Evolutionary conservation across 768 basidiomycete species (phyloP).

Genomic region (Mycena capillaripes): DNA sequence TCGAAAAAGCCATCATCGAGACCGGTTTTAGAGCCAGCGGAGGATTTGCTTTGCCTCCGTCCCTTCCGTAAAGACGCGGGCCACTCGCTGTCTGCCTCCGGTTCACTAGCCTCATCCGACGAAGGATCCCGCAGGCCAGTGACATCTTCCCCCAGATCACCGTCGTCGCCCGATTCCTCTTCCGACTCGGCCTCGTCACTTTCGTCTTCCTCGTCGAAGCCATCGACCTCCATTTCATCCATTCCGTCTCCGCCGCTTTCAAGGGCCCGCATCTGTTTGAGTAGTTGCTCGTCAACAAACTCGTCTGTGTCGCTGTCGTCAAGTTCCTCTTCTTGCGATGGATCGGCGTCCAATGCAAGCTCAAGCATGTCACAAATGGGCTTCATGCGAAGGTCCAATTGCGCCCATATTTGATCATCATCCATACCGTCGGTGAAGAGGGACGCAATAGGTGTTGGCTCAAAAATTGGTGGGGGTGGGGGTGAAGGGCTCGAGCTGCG

Average conservation of each 20-base stretch:
- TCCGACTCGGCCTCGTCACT: slow-evolving; percentile 49
- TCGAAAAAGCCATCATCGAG: slow-evolving; percentile 95
- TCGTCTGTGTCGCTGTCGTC: slow-evolving; percentile 47
- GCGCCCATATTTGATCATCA: slow-evolving; percentile 93
- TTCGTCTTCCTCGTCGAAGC: slow-evolving; percentile 49
- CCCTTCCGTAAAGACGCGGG: slow-evolving; percentile 19
- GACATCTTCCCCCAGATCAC: slow-evolving; percentile 42
- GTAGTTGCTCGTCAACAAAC: slow-evolving; percentile 44
- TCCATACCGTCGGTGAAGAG: slow-evolving; percentile 87
- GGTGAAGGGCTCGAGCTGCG: slow-evolving; percentile 52
- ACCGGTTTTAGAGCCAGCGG: slow-evolving; percentile 46
- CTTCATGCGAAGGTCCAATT: slow-evolving; percentile 86
- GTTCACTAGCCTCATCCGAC: slow-evolving; percentile 52
- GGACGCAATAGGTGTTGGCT: slow-evolving; percentile 79
- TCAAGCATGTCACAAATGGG: slow-evolving; percentile 80
- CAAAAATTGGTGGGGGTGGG: slow-evolving; percentile 50
- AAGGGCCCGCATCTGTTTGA: slow-evolving; percentile 42
- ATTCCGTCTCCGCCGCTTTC: slow-evolving; percentile 50
- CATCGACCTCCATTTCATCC: slow-evolving; percentile 52
- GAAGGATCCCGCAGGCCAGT: slow-evolving; percentile 53
- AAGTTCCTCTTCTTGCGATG: slow-evolving; percentile 46
- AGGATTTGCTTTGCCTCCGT: slow-evolving; percentile 29
- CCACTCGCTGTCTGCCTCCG: slow-evolving; percentile 46
- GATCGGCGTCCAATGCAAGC: slow-evolving; percentile 65
- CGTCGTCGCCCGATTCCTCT: slow-evolving; percentile 44